Evolutionary conservation across 768 basidiomycete genomes (phyloP), one percentile per base, ranked within the genome.

Genomic region (Phaeotremella skinneri): DNA sequence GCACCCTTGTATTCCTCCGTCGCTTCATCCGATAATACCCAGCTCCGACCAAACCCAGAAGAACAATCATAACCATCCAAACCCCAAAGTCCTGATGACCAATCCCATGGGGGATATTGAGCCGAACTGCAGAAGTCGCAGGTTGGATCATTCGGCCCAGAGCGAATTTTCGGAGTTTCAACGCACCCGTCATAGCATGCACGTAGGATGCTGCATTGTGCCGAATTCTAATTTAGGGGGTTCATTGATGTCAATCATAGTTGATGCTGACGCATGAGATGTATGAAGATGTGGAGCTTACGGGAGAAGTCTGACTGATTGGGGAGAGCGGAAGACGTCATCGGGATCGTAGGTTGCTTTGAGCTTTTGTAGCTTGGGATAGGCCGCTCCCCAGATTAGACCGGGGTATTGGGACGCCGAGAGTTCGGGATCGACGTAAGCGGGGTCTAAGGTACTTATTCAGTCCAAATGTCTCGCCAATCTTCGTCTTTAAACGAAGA

Each of bases 381-480:
- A 62, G 3, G 41, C 20, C n/a, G 57, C 47, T 26, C 60, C 60
- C 4, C 32, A 62, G 31, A 57, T 26, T 17, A 62, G 34, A 21
- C 31, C 16, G 17, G 48, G 56, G 42, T 59, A 56, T 17, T 48
- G 48, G 42, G 47, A 23, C 2, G 55, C 49, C n/a, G 37, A 5
- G 6, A 62, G n/a, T 43, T 62, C 55, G 4, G 55, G 39, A 47
- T 62, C 60, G 17, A 62, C 60, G 29, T 60, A 60, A 23, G 59
- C 59, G 20, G 59, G 59, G 32, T 60, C 59, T 60, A 37, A n/a
- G 45, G 26, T 25, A 25, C 23, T 7, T 27, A 9, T 14, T 45
- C 21, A 45, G 43, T 21, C 34, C n/a, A n/a, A n/a, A 37, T 37
- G 34, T 7, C 34, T 7, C 34, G 7, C 34, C 17, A 7, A 7